A percentile compares a stretch with the other conserved stretches of the same genome.
Evolutionary conservation across 148 eudicot genomes (phyloP).

Genomic region (Chenopodium berlandieri): DNA sequence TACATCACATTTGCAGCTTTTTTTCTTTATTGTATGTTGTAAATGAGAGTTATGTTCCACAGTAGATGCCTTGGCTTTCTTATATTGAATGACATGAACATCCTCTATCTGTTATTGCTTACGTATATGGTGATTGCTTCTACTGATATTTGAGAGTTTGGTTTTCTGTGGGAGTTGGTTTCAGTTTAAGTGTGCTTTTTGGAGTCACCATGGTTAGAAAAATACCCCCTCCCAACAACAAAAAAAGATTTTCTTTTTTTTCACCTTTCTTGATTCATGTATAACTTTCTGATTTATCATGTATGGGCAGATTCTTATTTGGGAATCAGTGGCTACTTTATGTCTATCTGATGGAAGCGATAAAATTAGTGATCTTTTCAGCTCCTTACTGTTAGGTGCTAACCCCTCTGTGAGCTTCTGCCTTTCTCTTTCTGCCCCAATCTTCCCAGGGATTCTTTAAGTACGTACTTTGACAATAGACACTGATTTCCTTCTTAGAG

Average conservation of each 20-base stretch:
- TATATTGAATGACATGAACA: background rate
- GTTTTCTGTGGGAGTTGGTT: slow-evolving; percentile 80
- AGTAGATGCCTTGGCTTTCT: background rate
- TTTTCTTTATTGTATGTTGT: background rate
- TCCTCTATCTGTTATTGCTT: background rate
- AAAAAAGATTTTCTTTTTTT: background rate
- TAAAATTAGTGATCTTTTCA: slow-evolving; percentile 41
- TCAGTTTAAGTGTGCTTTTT: slow-evolving; percentile 59
- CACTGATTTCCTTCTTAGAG: background rate
- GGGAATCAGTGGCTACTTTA: slow-evolving; percentile 47
- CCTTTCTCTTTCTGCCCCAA: slow-evolving; percentile 2
- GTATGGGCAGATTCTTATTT: slow-evolving; percentile 54
- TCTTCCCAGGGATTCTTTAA: background rate
- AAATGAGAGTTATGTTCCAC: background rate
- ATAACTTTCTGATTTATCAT: slow-evolving; percentile 6
- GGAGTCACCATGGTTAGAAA: slow-evolving; percentile 63
- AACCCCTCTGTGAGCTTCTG: slow-evolving; percentile 58
- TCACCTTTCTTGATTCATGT: slow-evolving; percentile 6
- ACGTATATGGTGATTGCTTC: slow-evolving; percentile 5
- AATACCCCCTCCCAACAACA: background rate
- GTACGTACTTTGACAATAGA: too few relatives aligned
- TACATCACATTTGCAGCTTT: background rate
- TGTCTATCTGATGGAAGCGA: slow-evolving; percentile 38
- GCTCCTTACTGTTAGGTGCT: slow-evolving; percentile 50
- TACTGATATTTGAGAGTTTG: slow-evolving; percentile 66